phyloP scores from a whole-genome alignment of 2,329 filamentous ascomycete species.

The Aspergillus oerlinghausenensis region DNA sequence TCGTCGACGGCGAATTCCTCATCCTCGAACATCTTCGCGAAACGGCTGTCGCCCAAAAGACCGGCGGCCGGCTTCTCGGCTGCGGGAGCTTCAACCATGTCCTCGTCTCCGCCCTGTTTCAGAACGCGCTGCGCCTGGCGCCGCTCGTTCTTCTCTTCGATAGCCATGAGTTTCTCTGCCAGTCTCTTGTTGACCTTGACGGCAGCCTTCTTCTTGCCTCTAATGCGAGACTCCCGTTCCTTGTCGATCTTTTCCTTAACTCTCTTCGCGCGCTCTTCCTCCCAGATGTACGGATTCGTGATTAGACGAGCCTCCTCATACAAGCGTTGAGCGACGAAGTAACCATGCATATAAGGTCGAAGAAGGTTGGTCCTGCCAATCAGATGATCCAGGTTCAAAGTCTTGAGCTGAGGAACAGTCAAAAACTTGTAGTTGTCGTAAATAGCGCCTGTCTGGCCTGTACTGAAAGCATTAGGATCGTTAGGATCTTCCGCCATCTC shows the following conservation, averaged over 20 bases:
- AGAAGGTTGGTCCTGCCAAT: slow-evolving; percentile 86
- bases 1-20: slow-evolving; percentile 92
- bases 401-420: slow-evolving; percentile 77
- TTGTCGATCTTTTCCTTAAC: slow-evolving; percentile 96
- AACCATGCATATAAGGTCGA: slow-evolving; percentile 97
- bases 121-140: slow-evolving; percentile 44
- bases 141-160: slow-evolving; percentile 54
- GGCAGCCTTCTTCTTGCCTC: slow-evolving; percentile 84
- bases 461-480: slow-evolving; percentile 53
- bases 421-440: slow-evolving; percentile 99
- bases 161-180: slow-evolving; percentile 58
- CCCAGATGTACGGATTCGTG: slow-evolving; percentile 87
- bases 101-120: slow-evolving; percentile 54
- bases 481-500: slow-evolving; percentile 86
- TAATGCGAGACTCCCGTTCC: slow-evolving; percentile 89
- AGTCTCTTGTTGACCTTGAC: slow-evolving; percentile 79
- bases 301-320: slow-evolving; percentile 95
- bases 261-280: slow-evolving; percentile 85
- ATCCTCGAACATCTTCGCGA: slow-evolving; percentile 84
- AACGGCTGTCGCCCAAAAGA: slow-evolving; percentile 78
- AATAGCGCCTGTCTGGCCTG: slow-evolving; percentile 59
- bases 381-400: slow-evolving; percentile 80
- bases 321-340: slow-evolving; percentile 90
- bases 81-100: slow-evolving; percentile 26
- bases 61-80: slow-evolving; percentile 47